These are phyloP conservation scores for Myxozyma sirexii DNA, from an alignment of 805 yeast genomes.

Conservation along the genomic window DNA sequence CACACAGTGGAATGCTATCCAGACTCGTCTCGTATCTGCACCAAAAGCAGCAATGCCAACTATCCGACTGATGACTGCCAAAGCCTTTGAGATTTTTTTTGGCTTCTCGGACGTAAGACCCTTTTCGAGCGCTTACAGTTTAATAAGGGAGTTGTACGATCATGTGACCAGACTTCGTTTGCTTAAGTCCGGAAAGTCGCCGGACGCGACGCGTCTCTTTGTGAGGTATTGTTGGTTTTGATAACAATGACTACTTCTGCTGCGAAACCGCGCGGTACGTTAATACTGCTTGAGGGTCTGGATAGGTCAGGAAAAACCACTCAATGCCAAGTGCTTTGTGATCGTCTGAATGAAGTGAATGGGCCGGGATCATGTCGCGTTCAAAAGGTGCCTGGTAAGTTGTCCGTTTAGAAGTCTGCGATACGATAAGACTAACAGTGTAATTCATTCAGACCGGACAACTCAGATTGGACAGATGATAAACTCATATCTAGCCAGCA, in stretches of 20 bases:
- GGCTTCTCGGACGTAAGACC: not conserved
- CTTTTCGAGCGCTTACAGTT: not conserved
- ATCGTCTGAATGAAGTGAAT: constrained; percentile 35
- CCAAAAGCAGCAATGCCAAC: too few species aligned
- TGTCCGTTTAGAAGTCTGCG: too few species aligned
- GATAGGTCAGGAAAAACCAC: constrained; percentile 96
- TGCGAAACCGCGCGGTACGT: constrained; percentile 56
- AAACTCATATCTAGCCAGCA: constrained; percentile 61
- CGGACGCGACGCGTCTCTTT: not conserved
- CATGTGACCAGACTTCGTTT: not conserved
- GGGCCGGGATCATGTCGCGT: constrained; percentile 49
- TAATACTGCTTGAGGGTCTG: constrained; percentile 86
- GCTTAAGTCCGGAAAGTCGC: not conserved
- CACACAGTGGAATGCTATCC: too few species aligned
- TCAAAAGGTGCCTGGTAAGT: constrained; percentile 70
- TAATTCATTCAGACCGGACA: constrained; percentile 56
- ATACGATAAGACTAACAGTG: not conserved
- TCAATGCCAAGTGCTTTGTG: constrained; percentile 56
- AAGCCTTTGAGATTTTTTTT: not conserved
- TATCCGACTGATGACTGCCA: not conserved
- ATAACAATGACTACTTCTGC: not conserved
- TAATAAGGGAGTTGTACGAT: not conserved
- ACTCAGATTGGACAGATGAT: constrained; percentile 82
- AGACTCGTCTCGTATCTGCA: too few species aligned
- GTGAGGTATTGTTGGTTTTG: too few species aligned